Conservation (phyloP, 106 monocot genomes). For the Phalaenopsis equestris region DNA sequence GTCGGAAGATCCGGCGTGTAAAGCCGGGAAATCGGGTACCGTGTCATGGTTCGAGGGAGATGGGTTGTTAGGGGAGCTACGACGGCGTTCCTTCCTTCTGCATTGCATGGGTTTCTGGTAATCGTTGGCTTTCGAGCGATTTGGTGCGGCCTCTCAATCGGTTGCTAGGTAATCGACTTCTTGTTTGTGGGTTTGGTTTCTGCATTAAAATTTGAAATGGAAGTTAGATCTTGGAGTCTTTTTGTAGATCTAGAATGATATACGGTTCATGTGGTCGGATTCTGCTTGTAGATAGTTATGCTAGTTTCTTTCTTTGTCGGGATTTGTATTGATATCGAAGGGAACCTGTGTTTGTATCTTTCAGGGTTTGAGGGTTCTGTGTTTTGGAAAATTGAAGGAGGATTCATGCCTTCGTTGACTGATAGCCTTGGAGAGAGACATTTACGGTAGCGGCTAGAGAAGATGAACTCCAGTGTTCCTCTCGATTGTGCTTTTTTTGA, state of each 20-base stretch:
- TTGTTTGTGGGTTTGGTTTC: neutral
- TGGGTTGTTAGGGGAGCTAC: neutral
- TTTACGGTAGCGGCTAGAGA: neutral
- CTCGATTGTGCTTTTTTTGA: conserved; percentile 82
- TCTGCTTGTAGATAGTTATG: neutral
- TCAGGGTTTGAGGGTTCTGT: conserved; percentile 12
- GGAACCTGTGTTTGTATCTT: neutral
- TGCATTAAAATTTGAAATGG: neutral
- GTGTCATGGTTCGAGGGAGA: neutral
- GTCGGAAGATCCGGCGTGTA: neutral
- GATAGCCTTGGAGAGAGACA: neutral
- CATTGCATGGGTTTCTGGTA: conserved; percentile 17
- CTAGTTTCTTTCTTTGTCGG: neutral
- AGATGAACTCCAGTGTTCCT: conserved; percentile 65
- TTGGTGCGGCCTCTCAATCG: neutral
- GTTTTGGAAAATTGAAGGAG: neutral
- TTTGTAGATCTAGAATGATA: conserved; percentile 19
- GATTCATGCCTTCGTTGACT: neutral
- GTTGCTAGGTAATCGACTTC: neutral
- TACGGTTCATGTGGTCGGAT: neutral
- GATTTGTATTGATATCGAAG: neutral
- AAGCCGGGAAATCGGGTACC: neutral
- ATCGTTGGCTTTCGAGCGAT: conserved; percentile 6
- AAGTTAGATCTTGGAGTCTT: conserved; percentile 1
- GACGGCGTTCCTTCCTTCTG: neutral